A percentile compares a stretch with the other conserved stretches of the same genome.
phyloP scores from a whole-genome alignment of 1,139 yeast genomes.

The Wickerhamomyces sp. region DNA sequence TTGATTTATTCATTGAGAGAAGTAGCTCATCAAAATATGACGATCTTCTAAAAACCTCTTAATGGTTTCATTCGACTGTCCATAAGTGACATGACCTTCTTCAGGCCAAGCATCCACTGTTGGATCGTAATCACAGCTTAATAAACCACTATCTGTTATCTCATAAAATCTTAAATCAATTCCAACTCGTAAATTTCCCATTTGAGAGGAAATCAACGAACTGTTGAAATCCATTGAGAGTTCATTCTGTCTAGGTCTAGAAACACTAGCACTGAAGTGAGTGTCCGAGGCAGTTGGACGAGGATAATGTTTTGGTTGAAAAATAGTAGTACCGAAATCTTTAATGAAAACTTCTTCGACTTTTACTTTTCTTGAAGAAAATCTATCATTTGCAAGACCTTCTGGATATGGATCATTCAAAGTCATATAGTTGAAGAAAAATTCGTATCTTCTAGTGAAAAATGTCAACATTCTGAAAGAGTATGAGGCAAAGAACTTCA shows the following conservation, averaged over 20 bases:
- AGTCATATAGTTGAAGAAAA: constrained; percentile 15
- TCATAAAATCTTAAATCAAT: background rate
- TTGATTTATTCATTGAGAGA: constrained; percentile 1
- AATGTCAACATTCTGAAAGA: constrained; percentile 15
- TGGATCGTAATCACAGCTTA: constrained; percentile 17
- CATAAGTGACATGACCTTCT: background rate
- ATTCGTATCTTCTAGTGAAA: constrained; percentile 19
- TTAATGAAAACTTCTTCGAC: constrained; percentile 14
- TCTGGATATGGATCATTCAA: constrained; percentile 17
- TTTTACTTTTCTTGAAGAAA: constrained; percentile 16
- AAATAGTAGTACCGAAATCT: constrained; percentile 8
- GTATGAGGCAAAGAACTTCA: constrained; percentile 14
- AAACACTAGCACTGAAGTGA: background rate
- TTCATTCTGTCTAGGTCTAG: background rate
- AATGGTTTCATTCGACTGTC: constrained; percentile 5
- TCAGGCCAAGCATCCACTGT: constrained; percentile 10
- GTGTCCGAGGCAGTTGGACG: background rate
- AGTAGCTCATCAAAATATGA: constrained; percentile 10
- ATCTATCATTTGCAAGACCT: constrained; percentile 13
- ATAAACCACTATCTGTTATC: background rate
- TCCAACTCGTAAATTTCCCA: too few species aligned
- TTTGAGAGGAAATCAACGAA: too few species aligned
- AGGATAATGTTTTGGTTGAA: constrained; percentile 17
- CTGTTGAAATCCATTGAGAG: background rate
- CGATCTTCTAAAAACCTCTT: constrained; percentile 14